These are phyloP conservation scores for Fusarium tjaetaba DNA, from an alignment of 2,329 filamentous ascomycete genomes.

Conservation along the genomic window DNA sequence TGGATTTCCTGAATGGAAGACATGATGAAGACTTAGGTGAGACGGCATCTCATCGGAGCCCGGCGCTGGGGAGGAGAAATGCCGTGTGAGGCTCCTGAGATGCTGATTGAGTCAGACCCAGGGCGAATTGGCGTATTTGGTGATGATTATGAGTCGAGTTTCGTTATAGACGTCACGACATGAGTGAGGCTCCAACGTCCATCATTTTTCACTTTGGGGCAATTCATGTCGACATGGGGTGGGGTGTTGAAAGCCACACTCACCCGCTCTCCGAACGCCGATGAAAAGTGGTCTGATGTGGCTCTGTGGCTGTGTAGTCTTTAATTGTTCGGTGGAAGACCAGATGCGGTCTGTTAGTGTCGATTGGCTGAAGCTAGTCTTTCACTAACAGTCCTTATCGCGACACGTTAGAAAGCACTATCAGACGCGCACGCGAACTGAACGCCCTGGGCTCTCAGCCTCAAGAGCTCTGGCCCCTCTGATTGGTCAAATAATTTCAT, in stretches of 20 bases:
- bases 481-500: slow-evolving; percentile 15
- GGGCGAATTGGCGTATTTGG: slow-evolving; percentile 24
- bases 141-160: slow-evolving; percentile 13
- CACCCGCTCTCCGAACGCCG: not conserved
- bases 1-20: slow-evolving; percentile 45
- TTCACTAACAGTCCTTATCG: slow-evolving; percentile 20
- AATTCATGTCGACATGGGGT: slow-evolving; percentile 20
- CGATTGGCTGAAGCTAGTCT: not conserved
- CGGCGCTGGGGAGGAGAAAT: slow-evolving; percentile 25
- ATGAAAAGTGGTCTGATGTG: slow-evolving; percentile 1
- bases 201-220: slow-evolving; percentile 39
- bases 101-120: slow-evolving; percentile 11
- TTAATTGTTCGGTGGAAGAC: not conserved
- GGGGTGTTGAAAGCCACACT: slow-evolving; percentile 20
- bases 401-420: slow-evolving; percentile 9
- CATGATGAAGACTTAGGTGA: slow-evolving; percentile 41
- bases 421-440: slow-evolving; percentile 29
- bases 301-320: slow-evolving; percentile 4
- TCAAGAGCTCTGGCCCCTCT: not conserved
- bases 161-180: slow-evolving; percentile 22
- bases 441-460: slow-evolving; percentile 14
- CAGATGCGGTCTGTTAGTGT: not conserved
- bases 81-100: slow-evolving; percentile 19
- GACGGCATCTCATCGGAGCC: slow-evolving; percentile 43
- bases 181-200: slow-evolving; percentile 28